These are phyloP conservation scores for Arthrinium phaeospermum DNA, from an alignment of 2,329 filamentous ascomycete species.

Conservation along the genomic window DNA sequence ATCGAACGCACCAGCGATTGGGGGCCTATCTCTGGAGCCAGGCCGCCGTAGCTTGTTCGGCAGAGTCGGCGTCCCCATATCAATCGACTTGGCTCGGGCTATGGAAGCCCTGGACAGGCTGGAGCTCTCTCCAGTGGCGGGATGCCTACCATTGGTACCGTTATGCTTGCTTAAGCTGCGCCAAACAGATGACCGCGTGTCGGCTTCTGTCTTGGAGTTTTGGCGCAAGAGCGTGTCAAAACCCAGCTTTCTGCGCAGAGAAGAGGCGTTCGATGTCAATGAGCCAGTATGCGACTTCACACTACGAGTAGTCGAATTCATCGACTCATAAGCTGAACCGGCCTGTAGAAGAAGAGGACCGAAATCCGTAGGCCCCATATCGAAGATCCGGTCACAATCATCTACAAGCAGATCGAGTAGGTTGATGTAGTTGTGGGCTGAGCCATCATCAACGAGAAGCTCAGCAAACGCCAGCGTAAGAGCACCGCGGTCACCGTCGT, in stretches of 20 bases:
- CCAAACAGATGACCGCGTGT: constrained; percentile 79
- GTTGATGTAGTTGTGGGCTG: constrained; percentile 84
- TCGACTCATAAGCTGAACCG: constrained; percentile 60
- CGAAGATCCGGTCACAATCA: constrained; percentile 88
- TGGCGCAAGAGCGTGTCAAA: constrained; percentile 78
- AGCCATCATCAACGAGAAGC: constrained; percentile 77
- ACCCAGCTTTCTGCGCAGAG: constrained; percentile 82
- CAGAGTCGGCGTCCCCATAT: constrained; percentile 61
- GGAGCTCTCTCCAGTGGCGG: constrained; percentile 63
- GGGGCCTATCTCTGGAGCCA: constrained; percentile 64
- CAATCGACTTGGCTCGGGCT: constrained; percentile 72
- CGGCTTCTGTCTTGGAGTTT: constrained; percentile 73
- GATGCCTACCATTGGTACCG: constrained; percentile 52
- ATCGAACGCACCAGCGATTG: constrained; percentile 67
- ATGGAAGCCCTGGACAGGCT: constrained; percentile 72
- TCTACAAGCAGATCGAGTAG: constrained; percentile 87
- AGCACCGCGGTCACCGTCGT: constrained; percentile 88
- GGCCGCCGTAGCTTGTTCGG: constrained; percentile 58
- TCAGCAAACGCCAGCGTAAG: constrained; percentile 90
- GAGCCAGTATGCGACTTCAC: constrained; percentile 73
- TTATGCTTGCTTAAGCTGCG: constrained; percentile 83
- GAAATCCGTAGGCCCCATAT: constrained; percentile 53
- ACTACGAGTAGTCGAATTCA: constrained; percentile 63
- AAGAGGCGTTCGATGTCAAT: constrained; percentile 84
- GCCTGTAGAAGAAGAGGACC: constrained; percentile 47